Evolutionary conservation across 495 filamentous ascomycete genomes (phyloP).

Genomic region (Usnea hakonensis): DNA sequence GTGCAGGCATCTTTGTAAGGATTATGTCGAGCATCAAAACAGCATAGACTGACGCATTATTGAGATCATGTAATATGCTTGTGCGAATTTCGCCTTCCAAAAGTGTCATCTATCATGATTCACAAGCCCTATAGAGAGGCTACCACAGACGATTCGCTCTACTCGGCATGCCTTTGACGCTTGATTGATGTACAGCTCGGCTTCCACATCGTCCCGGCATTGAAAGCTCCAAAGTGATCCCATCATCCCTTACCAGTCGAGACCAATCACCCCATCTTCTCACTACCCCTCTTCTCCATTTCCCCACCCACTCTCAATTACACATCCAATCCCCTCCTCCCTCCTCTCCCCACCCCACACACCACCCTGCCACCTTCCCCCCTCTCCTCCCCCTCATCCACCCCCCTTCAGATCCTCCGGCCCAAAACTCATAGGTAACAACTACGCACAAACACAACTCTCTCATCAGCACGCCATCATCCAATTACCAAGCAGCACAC

Average conservation of each 20-base stretch:
- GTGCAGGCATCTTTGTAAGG: neutral
- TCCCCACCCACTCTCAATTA: neutral
- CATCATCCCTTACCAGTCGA: neutral
- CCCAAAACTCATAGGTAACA: conserved; percentile 25
- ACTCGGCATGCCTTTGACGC: neutral
- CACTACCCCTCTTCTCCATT: neutral
- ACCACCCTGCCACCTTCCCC: neutral
- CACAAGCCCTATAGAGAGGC: neutral
- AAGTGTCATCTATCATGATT: too few species aligned
- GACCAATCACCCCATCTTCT: neutral
- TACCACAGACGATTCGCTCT: neutral
- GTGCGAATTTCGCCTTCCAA: neutral
- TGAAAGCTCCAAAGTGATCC: neutral
- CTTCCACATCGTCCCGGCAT: neutral
- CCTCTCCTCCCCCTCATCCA: neutral
- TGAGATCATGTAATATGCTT: neutral
- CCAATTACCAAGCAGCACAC: neutral
- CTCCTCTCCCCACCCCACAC: neutral
- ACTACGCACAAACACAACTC: neutral
- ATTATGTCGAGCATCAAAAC: neutral
- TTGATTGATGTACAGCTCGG: neutral
- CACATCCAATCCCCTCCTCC: neutral
- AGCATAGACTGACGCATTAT: neutral
- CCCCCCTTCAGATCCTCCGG: conserved; percentile 17
- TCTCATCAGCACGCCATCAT: neutral